A percentile compares a stretch with the other conserved stretches of the same genome.
Conservation (phyloP, 2,329 filamentous ascomycete genomes). For the Penicillium hordei region DNA sequence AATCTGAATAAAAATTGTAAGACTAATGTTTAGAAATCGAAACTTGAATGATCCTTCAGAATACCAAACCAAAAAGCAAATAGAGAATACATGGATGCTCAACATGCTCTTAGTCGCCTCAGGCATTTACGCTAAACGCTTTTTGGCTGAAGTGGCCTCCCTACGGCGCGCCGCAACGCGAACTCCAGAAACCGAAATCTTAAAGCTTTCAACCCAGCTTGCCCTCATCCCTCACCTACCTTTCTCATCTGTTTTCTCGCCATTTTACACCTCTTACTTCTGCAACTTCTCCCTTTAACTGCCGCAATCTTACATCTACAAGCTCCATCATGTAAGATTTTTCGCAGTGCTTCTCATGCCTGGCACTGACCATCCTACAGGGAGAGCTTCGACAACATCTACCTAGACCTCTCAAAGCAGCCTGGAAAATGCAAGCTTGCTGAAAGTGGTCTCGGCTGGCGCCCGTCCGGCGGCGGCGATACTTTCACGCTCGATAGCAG, state of each 20-base stretch:
- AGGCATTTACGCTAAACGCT: slow-evolving; percentile 19
- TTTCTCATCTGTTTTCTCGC: not conserved
- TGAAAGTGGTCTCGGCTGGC: slow-evolving; percentile 94
- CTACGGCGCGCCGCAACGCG: slow-evolving; percentile 26
- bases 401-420: slow-evolving; percentile 91
- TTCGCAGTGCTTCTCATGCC: not conserved
- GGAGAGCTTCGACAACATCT: slow-evolving; percentile 97
- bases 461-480: slow-evolving; percentile 79
- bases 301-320: slow-evolving; percentile 15
- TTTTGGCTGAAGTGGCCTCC: slow-evolving; percentile 24
- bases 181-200: slow-evolving; percentile 23
- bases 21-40: too few relatives aligned
- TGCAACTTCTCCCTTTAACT: not conserved
- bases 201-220: slow-evolving; percentile 16
- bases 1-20: too few relatives aligned
- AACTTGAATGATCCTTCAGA: not conserved
- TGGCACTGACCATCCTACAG: slow-evolving; percentile 38
- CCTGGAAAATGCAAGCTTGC: slow-evolving; percentile 91
- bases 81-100: not conserved
- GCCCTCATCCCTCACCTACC: not conserved
- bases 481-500: slow-evolving; percentile 89
- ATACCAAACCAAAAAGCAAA: not conserved
- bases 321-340: slow-evolving; percentile 38
- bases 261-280: not conserved
- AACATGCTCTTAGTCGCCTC: not conserved